Conservation (phyloP, 2,329 filamentous ascomycete genomes). For the Aureobasidium subglaciale region DNA sequence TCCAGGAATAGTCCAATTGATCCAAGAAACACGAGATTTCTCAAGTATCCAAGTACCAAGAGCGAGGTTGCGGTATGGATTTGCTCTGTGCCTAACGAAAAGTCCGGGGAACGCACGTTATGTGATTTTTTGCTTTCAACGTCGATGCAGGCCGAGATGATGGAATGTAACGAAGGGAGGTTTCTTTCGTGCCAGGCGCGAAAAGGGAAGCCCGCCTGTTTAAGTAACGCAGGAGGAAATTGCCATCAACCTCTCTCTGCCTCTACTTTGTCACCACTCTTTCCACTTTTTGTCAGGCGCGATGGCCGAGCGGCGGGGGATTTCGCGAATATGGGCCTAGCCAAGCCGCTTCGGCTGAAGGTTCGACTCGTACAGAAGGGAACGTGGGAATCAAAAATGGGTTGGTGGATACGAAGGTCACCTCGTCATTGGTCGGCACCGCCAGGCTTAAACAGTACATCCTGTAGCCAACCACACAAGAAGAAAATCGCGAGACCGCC, state of each 20-base stretch:
- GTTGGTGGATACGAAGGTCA: conserved; percentile 1
- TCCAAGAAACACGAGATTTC: background rate
- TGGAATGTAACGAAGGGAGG: conserved; percentile 11
- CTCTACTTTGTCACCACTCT: background rate
- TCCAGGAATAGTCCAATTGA: background rate
- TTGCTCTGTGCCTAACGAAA: background rate
- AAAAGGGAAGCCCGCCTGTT: background rate
- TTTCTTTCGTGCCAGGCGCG: background rate
- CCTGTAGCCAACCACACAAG: background rate
- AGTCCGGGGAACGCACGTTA: conserved; percentile 12
- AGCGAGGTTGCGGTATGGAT: background rate
- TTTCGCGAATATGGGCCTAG: conserved; percentile 10
- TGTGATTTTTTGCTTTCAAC: conserved; percentile 7
- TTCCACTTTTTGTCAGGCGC: background rate
- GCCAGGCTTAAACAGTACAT: background rate
- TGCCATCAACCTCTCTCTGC: background rate
- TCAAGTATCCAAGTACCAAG: background rate
- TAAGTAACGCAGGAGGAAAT: conserved; percentile 13
- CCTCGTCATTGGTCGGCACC: background rate
- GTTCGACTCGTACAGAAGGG: background rate
- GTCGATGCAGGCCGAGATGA: conserved; percentile 13
- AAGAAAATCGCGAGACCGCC: background rate
- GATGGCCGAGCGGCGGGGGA: background rate
- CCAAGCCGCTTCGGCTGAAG: conserved; percentile 8
- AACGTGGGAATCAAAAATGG: conserved; percentile 3